Evolutionary conservation across 1,284 basidiomycete species (phyloP), one percentile per base, ranked within the genome.

Genomic region (Apiotrichum akiyoshidainum): DNA sequence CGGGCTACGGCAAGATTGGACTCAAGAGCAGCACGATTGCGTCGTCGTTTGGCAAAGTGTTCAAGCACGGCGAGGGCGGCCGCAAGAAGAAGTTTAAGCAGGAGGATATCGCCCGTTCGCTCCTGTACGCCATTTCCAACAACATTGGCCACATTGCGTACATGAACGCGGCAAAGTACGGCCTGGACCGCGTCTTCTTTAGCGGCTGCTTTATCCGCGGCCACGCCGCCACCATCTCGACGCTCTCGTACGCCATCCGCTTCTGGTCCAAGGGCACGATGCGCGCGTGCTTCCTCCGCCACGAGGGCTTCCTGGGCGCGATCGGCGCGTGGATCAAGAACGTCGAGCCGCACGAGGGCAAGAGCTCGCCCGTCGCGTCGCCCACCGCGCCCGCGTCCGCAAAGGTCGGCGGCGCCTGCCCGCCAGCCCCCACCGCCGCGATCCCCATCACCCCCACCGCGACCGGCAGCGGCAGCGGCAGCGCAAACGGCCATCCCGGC

Each of bases 111-210:
- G 92, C 91, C 79, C 88, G 87, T 74, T 92, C 89, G 77, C 80
- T 99, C 70, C 82, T 99, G 34, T 99, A 98, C 77, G 95, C 94
- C 17, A 86, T 99, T 61, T 93, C 90, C 67, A 99, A 99, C 80
- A 99, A 99, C 78, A 99, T 99, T 68, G 96, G 96, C 7, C 96
- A 99, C 78, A 98, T 99, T 80, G 96, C 96, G 90, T 97, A 95
- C 79, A 97, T 99, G 95, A 99, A 99, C 73, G 96, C 96, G 50
- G 96, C 99, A 78, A 98, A 99, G 82, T 97, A 98, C 77, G 89
- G 92, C 63, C 79, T 99, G 58, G 92, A 98, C 71, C 86, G 91
- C 70, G 98, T 99, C 67, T 99, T 98, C 81, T 99, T 99, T 82
- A 93, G 95, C 16, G 96, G 96, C 4, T 98, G 91, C 79, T 99